Conservation (phyloP, 208 protist genomes). For the Trypanosoma vivax region DNA sequence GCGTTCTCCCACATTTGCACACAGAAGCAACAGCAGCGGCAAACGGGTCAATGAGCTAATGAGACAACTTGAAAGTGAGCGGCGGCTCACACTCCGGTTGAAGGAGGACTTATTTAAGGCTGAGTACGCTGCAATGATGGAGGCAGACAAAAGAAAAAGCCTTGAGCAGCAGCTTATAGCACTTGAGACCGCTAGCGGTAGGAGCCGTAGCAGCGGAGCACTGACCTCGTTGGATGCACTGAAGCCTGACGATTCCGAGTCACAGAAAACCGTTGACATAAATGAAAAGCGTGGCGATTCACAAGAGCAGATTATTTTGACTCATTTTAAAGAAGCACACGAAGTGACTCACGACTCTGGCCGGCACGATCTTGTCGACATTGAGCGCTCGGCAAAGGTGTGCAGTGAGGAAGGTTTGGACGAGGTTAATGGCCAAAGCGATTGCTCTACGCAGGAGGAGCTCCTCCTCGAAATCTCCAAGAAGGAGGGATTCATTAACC, state of each 20-base stretch:
- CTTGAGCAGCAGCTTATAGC: slow-evolving; percentile 41
- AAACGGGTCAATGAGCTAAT: slow-evolving; percentile 10
- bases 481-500: slow-evolving; percentile 17
- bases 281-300: no score
- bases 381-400: no score
- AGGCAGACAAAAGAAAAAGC: slow-evolving; percentile 64
- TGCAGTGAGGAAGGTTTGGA: no score
- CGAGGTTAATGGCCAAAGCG: background rate
- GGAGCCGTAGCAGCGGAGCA: no score
- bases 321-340: no score
- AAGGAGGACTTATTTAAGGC: slow-evolving; percentile 81
- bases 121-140: slow-evolving; percentile 76
- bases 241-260: no score
- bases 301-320: no score
- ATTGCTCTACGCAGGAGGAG: slow-evolving; percentile 10
- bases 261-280: no score
- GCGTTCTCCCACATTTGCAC: background rate
- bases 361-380: no score
- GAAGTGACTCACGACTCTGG: no score
- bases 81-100: slow-evolving; percentile 45
- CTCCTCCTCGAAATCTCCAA: slow-evolving; percentile 17
- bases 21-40: background rate
- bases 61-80: slow-evolving; percentile 36
- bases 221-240: no score
- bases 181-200: slow-evolving; percentile 29